Percentiles rank a stretch among this genome's conserved stretches.
phyloP scores from a whole-genome alignment of 345 rosid genomes.

The Linum lewisii region DNA sequence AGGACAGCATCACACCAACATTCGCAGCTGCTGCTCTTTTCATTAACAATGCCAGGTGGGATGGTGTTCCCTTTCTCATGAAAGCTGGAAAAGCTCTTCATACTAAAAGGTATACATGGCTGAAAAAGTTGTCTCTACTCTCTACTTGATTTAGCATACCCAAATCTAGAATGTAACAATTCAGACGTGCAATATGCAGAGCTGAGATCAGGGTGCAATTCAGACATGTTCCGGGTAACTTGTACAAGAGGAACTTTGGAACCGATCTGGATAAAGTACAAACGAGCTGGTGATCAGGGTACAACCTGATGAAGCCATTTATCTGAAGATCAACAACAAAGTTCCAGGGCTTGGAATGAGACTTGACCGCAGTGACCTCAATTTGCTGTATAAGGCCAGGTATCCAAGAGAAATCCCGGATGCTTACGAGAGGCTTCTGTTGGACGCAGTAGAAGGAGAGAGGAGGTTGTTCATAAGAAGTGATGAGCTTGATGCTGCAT shows the following conservation, averaged over 20 bases:
- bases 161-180: background rate
- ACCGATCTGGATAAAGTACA: constrained; percentile 73
- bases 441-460: constrained; percentile 84
- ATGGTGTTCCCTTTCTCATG: constrained; percentile 91
- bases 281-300: constrained; percentile 86
- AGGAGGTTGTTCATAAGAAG: constrained; percentile 75
- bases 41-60: constrained; percentile 88
- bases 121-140: background rate
- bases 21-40: constrained; percentile 91
- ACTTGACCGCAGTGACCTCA: constrained; percentile 80
- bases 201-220: constrained; percentile 93
- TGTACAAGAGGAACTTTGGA: constrained; percentile 62
- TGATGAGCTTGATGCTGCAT: constrained; percentile 86
- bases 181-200: constrained; percentile 33
- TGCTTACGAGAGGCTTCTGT: constrained; percentile 82
- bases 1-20: constrained; percentile 67
- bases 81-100: constrained; percentile 92
- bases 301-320: constrained; percentile 96
- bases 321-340: constrained; percentile 90
- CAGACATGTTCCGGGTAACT: constrained; percentile 82
- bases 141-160: background rate
- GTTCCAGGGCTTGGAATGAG: constrained; percentile 95
- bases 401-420: constrained; percentile 72
- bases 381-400: constrained; percentile 66
- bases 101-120: constrained; percentile 40